Evolutionary conservation across 192 early-diverging fungal genomes (phyloP).

Genomic region (Cetraspora pellucida): DNA sequence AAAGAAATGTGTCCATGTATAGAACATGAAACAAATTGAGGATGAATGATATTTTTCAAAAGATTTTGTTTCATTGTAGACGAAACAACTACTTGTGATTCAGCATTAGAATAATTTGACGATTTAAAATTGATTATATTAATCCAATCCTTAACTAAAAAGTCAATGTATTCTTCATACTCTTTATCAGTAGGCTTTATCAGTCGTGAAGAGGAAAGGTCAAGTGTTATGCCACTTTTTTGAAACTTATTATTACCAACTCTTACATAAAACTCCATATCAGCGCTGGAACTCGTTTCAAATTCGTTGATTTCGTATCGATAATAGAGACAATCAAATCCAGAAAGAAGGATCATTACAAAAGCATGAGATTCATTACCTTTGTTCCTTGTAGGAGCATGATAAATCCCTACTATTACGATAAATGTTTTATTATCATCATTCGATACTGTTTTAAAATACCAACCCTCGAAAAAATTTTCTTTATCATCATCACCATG

Average conservation of each 20-base stretch:
- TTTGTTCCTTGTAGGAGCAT: background rate
- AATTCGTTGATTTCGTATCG: constrained; percentile 45
- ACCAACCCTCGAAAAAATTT: constrained; percentile 52
- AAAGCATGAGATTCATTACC: constrained; percentile 44
- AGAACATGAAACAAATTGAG: background rate
- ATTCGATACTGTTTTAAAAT: constrained; percentile 44
- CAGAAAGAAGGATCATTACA: constrained; percentile 36
- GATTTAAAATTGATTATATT: background rate
- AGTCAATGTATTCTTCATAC: constrained; percentile 34
- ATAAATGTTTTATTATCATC: constrained; percentile 34
- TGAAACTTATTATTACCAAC: constrained; percentile 40
- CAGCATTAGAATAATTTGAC: background rate
- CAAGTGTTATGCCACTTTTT: constrained; percentile 40
- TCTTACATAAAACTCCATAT: background rate
- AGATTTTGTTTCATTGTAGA: no score
- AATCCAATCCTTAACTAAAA: constrained; percentile 15
- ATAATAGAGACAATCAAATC: constrained; percentile 42
- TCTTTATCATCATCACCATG: constrained; percentile 40
- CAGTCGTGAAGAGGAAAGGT: constrained; percentile 40
- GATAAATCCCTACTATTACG: constrained; percentile 49
- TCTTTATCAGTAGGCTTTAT: constrained; percentile 40
- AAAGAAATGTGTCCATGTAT: constrained; percentile 26
- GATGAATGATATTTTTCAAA: background rate
- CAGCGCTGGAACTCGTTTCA: background rate
- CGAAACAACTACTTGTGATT: background rate